Percentiles rank a stretch among this genome's conserved stretches.
Evolutionary conservation across 331 rosid species (phyloP).

Genomic region (Pyrus hybrid): DNA sequence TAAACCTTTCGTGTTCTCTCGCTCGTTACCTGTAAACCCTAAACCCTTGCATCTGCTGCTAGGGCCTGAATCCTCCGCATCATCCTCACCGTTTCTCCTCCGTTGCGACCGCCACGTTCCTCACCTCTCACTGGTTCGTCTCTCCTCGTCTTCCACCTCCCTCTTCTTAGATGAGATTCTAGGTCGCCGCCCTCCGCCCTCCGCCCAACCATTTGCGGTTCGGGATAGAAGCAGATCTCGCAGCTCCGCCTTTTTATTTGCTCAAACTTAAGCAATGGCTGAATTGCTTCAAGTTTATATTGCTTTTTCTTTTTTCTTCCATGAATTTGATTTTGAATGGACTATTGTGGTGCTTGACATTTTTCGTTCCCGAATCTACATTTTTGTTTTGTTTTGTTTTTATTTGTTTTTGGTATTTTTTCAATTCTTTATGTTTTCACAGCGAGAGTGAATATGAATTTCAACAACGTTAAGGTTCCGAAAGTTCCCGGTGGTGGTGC

Average conservation of each 20-base stretch:
- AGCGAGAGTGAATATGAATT: constrained; percentile 43
- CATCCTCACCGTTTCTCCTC: no score
- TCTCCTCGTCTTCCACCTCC: no score
- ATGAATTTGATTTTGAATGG: no score
- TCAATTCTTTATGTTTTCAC: background rate
- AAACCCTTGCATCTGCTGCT: background rate
- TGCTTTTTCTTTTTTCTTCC: no score
- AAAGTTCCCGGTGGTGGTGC: constrained; percentile 69
- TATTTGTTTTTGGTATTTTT: background rate
- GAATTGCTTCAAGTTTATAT: no score
- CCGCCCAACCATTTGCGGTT: background rate
- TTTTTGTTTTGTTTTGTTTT: background rate
- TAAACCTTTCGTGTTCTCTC: background rate
- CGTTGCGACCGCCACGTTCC: background rate
- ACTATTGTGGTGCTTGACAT: no score
- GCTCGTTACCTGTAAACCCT: background rate
- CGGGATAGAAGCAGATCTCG: background rate
- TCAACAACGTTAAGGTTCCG: constrained; percentile 60
- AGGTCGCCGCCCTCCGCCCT: no score
- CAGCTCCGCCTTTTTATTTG: no score
- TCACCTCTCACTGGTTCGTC: background rate
- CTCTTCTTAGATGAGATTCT: no score
- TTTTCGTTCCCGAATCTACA: no score
- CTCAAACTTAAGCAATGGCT: no score
- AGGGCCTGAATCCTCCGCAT: background rate